A percentile compares a stretch with the other conserved stretches of the same genome.
These are phyloP conservation scores for Crithidia sp. DNA, from an alignment of 208 protist genomes.

Conservation along the genomic window DNA sequence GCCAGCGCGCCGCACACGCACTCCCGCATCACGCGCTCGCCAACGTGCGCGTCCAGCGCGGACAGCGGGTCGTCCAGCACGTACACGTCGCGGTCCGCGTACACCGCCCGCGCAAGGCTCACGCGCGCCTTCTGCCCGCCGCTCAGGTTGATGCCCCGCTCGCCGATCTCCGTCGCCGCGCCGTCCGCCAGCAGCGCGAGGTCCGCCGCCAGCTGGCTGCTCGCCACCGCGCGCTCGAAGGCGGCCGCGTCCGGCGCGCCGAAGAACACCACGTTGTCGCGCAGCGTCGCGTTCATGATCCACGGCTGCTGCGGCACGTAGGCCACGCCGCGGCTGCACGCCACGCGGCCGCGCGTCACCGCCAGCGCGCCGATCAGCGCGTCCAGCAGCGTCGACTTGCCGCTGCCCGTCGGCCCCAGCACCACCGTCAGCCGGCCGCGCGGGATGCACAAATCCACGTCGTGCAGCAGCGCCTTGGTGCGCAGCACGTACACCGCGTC, in stretches of 20 bases:
- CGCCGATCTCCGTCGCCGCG: slow-evolving; percentile 77
- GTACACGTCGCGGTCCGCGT: slow-evolving; percentile 75
- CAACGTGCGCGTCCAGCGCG: slow-evolving; percentile 83
- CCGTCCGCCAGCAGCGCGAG: slow-evolving; percentile 80
- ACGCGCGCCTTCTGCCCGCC: slow-evolving; percentile 40
- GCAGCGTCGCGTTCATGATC: slow-evolving; percentile 89
- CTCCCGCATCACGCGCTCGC: slow-evolving; percentile 53
- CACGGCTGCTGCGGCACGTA: slow-evolving; percentile 92
- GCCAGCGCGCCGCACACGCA: slow-evolving; percentile 58
- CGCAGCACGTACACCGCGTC: background rate
- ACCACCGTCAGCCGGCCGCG: slow-evolving; percentile 2
- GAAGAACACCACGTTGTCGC: slow-evolving; percentile 93
- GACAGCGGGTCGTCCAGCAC: slow-evolving; percentile 77
- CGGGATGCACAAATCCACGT: slow-evolving; percentile 48
- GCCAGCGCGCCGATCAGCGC: slow-evolving; percentile 44
- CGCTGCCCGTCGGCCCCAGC: slow-evolving; percentile 37
- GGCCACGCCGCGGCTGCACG: slow-evolving; percentile 41
- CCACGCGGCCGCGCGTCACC: slow-evolving; percentile 35
- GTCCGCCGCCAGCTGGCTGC: slow-evolving; percentile 82
- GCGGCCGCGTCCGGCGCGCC: slow-evolving; percentile 42
- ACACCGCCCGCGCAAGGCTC: slow-evolving; percentile 75
- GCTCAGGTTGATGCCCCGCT: slow-evolving; percentile 41
- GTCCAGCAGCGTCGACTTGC: slow-evolving; percentile 57
- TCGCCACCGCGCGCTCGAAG: slow-evolving; percentile 52
- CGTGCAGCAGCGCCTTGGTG: slow-evolving; percentile 30